phyloP scores from a whole-genome alignment of 2,329 filamentous ascomycete genomes.

The Nigrospora osmanthi region DNA sequence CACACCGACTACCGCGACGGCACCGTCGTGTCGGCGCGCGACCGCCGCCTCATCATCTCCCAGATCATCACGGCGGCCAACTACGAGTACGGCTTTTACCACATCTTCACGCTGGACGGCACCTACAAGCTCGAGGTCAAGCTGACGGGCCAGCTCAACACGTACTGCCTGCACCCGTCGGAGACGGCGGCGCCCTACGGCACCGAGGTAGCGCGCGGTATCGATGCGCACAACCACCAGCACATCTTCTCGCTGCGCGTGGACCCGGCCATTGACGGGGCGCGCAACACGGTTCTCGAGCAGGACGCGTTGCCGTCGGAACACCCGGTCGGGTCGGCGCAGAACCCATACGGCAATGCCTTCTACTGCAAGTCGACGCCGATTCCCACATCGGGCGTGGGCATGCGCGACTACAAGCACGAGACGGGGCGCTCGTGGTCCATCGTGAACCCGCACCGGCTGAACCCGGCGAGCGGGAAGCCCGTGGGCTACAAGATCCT shows the following conservation, averaged over 20 bases:
- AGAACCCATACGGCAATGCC: slow-evolving; percentile 40
- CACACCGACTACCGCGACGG: slow-evolving; percentile 70
- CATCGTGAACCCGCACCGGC: slow-evolving; percentile 41
- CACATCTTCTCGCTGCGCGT: slow-evolving; percentile 66
- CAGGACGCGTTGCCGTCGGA: slow-evolving; percentile 47
- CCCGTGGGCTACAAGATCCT: slow-evolving; percentile 42
- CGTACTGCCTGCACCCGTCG: slow-evolving; percentile 8
- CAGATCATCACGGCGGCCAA: slow-evolving; percentile 7
- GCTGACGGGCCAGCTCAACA: slow-evolving; percentile 9
- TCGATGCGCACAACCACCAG: slow-evolving; percentile 46
- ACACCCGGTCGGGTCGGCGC: slow-evolving; percentile 26
- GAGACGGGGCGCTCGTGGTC: slow-evolving; percentile 24
- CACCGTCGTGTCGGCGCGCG: slow-evolving; percentile 3
- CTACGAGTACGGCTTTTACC: slow-evolving; percentile 8
- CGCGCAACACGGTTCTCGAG: slow-evolving; percentile 40
- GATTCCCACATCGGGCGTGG: slow-evolving; percentile 30
- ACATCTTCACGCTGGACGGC: slow-evolving; percentile 8
- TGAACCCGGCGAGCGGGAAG: slow-evolving; percentile 29
- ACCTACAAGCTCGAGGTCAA: slow-evolving; percentile 10
- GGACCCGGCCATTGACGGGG: slow-evolving; percentile 54
- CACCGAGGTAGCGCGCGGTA: slow-evolving; percentile 4
- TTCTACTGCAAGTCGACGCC: slow-evolving; percentile 33
- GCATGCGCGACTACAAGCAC: slow-evolving; percentile 49
- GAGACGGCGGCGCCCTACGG: slow-evolving; percentile 4
- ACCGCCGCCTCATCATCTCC: slow-evolving; percentile 6